phyloP scores from a whole-genome alignment of 176 grass and related monocot genomes.

The Cocos nucifera region DNA sequence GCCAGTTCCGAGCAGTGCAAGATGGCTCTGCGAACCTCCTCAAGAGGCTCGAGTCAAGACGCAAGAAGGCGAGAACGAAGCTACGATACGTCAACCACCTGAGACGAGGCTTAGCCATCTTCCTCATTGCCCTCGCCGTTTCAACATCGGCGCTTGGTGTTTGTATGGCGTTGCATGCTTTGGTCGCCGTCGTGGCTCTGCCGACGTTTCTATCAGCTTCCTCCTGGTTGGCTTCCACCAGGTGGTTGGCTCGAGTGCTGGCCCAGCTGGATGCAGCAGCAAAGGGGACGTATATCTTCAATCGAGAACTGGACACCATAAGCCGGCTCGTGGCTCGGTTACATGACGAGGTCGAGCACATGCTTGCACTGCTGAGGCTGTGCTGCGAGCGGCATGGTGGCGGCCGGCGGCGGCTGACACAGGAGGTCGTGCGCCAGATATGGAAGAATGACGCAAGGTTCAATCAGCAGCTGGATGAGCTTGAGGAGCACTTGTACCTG shows the following conservation, averaged over 20 bases:
- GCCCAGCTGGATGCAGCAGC: constrained; percentile 77
- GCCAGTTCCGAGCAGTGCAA: constrained; percentile 38
- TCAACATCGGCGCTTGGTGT: constrained; percentile 43
- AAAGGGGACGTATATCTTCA: constrained; percentile 78
- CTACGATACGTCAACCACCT: constrained; percentile 41
- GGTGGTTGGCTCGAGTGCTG: constrained; percentile 21
- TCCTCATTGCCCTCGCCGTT: constrained; percentile 30
- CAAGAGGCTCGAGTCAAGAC: constrained; percentile 43
- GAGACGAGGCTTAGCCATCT: constrained; percentile 38
- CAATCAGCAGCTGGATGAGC: constrained; percentile 81
- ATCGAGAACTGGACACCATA: constrained; percentile 85
- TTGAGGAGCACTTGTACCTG: constrained; percentile 92
- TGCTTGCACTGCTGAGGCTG: constrained; percentile 60
- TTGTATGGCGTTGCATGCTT: constrained; percentile 52
- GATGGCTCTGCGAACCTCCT: constrained; percentile 46
- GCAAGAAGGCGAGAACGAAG: constrained; percentile 46
- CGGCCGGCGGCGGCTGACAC: constrained; percentile 49
- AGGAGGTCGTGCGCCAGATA: constrained; percentile 75
- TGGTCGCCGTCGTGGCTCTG: constrained; percentile 33
- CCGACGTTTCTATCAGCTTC: constrained; percentile 9
- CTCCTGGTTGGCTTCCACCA: constrained; percentile 25
- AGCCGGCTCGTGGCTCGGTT: constrained; percentile 69
- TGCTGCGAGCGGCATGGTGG: constrained; percentile 33
- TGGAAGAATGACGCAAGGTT: constrained; percentile 70
- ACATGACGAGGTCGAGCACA: constrained; percentile 74